These are phyloP conservation scores for Podila verticillata DNA, from an alignment of 192 early-diverging fungal species.

Conservation along the genomic window DNA sequence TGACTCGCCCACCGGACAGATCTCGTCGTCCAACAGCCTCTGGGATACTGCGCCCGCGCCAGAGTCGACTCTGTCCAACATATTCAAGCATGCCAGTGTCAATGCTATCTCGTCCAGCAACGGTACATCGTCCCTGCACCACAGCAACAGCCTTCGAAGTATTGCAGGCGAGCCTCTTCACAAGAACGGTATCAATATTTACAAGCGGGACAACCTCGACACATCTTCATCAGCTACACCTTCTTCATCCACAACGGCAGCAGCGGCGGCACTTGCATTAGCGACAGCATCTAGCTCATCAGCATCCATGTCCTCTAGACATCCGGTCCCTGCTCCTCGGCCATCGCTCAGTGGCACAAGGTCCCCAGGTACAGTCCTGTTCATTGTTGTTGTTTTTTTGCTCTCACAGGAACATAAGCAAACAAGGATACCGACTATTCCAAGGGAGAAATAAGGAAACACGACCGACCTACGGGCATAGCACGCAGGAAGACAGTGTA, in stretches of 20 bases:
- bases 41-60: conserved; percentile 2
- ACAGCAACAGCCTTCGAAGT: conserved; percentile 33
- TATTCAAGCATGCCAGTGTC: conserved; percentile 29
- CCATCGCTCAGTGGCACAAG: background rate
- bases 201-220: conserved; percentile 1
- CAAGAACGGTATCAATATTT: background rate
- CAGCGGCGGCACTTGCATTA: background rate
- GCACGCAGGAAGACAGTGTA: no score
- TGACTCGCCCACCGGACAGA: conserved; percentile 29
- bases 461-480: no score
- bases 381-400: no score
- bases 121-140: conserved; percentile 10
- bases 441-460: no score
- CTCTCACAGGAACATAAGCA: no score
- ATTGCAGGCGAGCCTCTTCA: conserved; percentile 2
- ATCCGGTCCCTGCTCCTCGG: background rate
- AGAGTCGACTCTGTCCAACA: background rate
- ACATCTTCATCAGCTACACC: background rate
- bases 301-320: background rate
- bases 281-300: background rate
- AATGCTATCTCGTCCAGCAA: background rate
- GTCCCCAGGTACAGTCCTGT: background rate
- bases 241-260: background rate
- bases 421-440: no score
- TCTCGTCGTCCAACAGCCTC: conserved; percentile 21